Evolutionary conservation across 148 eudicot species (phyloP), one percentile per base, ranked within the genome.

Genomic region (Chenopodium suecicum): DNA sequence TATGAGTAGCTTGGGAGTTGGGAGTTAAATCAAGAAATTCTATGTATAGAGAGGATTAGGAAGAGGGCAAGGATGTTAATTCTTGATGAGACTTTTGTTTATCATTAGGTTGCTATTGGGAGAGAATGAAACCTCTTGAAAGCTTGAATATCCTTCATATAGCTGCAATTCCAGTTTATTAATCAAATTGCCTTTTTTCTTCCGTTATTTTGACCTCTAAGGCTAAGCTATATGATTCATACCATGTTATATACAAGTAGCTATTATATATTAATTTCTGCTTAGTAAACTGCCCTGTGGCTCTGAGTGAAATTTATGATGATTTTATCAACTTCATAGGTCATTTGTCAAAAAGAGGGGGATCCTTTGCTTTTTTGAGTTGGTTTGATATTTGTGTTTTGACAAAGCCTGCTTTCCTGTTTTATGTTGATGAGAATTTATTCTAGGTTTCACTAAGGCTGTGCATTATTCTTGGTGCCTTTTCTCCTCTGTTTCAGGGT

Each of bases 401-500:
- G 10, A 71, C 34, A 31, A 68, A 68, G 69, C 69, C 32, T 67
- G 16, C n/a, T 60, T 50, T 52, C 13, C 12, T 70, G 50, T 25
- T 32, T 56, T 70, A 50, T 50, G 54, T 32, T 68, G 25, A 62
- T 32, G 41, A 58, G 47, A 76, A 32, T 50, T 54, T 71, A 46
- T 58, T 58, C 62, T n/a, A 63, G 22, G 69, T 76, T 66, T 52
- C 68, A 27, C 16, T 41, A 56, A 25, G 31, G n/a, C 20, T 66
- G 52, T 73, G 25, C 25, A 29, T 83, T 31, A 17, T 56, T 14
- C 62, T 56, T 16, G 62, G 62, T 64, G 47, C 9, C 10, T 62
- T 81, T 50, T 75, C 37, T 75, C 63, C 68, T 31, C 37, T 68
- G 25, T 78, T 78, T 65, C 88, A 96, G 99, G 95, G 86, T 78